Percentiles rank a stretch among this genome's conserved stretches.
These are phyloP conservation scores for Furcasterigmium furcatum DNA, from an alignment of 2,329 filamentous ascomycete genomes.

Conservation along the genomic window DNA sequence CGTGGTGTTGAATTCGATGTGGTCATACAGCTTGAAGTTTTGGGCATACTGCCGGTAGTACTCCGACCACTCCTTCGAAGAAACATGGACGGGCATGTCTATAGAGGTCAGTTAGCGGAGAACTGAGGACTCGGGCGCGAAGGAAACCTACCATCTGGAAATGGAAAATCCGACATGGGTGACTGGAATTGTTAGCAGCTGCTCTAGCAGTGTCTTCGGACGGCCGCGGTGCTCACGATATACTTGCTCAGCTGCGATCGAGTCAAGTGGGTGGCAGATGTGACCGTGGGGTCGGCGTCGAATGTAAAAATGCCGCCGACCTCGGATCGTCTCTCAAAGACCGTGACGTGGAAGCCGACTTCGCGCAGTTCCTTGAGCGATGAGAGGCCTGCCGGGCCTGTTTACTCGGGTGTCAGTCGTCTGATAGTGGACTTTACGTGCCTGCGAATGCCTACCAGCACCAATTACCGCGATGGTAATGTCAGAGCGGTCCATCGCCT, in stretches of 20 bases:
- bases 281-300: conserved; percentile 14
- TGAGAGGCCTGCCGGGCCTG: conserved; percentile 17
- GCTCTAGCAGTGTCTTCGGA: not conserved
- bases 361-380: conserved; percentile 17
- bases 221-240: conserved; percentile 9
- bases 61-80: conserved; percentile 3
- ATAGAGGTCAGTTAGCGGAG: not conserved
- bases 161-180: conserved; percentile 18
- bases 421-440: too few species aligned
- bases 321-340: conserved; percentile 16
- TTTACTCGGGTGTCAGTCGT: not conserved
- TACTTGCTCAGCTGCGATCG: conserved; percentile 19
- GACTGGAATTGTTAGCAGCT: conserved; percentile 6
- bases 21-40: conserved; percentile 12
- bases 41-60: conserved; percentile 19
- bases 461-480: conserved; percentile 15
- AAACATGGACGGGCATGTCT: not conserved
- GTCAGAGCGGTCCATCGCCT: not conserved
- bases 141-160: conserved; percentile 13
- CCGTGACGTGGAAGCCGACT: conserved; percentile 18
- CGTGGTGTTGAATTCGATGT: conserved; percentile 12
- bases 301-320: conserved; percentile 19
- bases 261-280: conserved; percentile 15
- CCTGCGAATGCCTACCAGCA: conserved; percentile 13
- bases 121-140: not conserved